Percentiles rank a stretch among this genome's conserved stretches.
Evolutionary conservation across 805 yeast genomes (phyloP).

Genomic region (Ogataea kodamae): DNA sequence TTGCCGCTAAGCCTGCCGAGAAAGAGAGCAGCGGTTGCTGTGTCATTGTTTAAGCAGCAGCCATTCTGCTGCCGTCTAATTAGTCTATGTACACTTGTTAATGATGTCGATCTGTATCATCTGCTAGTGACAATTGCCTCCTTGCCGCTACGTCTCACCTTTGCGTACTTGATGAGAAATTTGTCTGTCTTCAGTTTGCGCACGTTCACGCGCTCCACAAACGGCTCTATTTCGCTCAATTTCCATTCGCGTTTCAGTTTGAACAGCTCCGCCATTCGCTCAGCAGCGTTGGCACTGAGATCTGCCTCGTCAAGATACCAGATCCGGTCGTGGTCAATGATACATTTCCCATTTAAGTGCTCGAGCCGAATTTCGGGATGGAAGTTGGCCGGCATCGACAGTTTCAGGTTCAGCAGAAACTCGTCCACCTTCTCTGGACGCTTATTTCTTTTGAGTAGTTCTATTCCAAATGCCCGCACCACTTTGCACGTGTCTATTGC

Average conservation of each 20-base stretch:
- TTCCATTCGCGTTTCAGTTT: conserved; percentile 56
- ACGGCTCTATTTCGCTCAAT: conserved; percentile 59
- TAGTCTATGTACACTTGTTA: too few species aligned
- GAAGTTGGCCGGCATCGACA: conserved; percentile 57
- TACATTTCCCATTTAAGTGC: conserved; percentile 16
- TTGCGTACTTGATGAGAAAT: conserved; percentile 61
- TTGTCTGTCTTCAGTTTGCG: conserved; percentile 53
- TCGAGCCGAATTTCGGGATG: conserved; percentile 52
- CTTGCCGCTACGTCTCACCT: conserved; percentile 46
- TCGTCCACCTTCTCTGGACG: conserved; percentile 37
- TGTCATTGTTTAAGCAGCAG: conserved; percentile 10
- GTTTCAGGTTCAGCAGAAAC: conserved; percentile 60
- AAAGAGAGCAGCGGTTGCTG: conserved; percentile 12
- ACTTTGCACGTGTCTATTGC: conserved; percentile 16
- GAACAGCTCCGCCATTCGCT: conserved; percentile 52
- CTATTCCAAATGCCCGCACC: conserved; percentile 19
- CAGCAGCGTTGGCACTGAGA: conserved; percentile 47
- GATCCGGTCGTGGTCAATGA: conserved; percentile 40
- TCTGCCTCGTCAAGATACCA: conserved; percentile 48
- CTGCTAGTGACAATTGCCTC: conserved; percentile 24
- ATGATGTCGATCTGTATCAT: background rate
- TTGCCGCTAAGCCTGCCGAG: conserved; percentile 4
- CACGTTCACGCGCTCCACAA: conserved; percentile 54
- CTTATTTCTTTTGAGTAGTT: conserved; percentile 13
- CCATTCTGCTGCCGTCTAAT: background rate